Percentiles rank a stretch among this genome's conserved stretches.
These are phyloP conservation scores for Microthlaspi erraticum DNA, from an alignment of 345 rosid species.

Conservation along the genomic window DNA sequence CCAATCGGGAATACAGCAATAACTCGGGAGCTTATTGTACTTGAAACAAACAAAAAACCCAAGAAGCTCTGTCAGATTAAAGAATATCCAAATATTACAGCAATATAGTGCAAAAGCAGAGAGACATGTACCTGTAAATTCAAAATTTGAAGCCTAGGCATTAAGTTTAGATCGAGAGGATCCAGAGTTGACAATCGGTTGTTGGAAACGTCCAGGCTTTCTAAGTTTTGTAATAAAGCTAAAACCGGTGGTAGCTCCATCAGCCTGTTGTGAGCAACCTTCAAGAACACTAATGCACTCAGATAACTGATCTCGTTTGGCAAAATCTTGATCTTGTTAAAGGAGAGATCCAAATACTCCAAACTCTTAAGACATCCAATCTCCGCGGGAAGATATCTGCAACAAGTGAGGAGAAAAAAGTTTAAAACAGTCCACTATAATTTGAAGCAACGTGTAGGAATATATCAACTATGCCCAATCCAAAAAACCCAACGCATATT, in stretches of 20 bases:
- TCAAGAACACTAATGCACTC: conserved; percentile 69
- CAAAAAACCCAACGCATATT: conserved; percentile 6
- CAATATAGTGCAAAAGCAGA: neutral
- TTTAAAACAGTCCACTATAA: conserved; percentile 19
- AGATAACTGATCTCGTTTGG: conserved; percentile 77
- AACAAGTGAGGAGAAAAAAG: conserved; percentile 32
- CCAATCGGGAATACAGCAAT: conserved; percentile 85
- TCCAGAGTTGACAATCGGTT: conserved; percentile 81
- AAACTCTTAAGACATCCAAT: conserved; percentile 81
- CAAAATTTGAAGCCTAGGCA: conserved; percentile 71
- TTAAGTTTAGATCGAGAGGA: conserved; percentile 66
- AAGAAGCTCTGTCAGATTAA: conserved; percentile 36
- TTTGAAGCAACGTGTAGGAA: neutral
- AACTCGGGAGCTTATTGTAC: conserved; percentile 77
- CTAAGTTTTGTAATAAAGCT: conserved; percentile 72
- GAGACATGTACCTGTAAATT: conserved; percentile 75
- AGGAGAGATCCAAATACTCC: conserved; percentile 90
- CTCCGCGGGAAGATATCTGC: conserved; percentile 94
- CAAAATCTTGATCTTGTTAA: conserved; percentile 83
- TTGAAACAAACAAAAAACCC: conserved; percentile 44
- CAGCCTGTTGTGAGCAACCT: conserved; percentile 85
- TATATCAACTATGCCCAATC: conserved; percentile 4
- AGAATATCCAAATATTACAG: conserved; percentile 12
- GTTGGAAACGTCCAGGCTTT: conserved; percentile 79
- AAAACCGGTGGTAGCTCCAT: conserved; percentile 66